Evolutionary conservation across 2,329 filamentous ascomycete species (phyloP).

Genomic region (Calonectria pauciramosa): DNA sequence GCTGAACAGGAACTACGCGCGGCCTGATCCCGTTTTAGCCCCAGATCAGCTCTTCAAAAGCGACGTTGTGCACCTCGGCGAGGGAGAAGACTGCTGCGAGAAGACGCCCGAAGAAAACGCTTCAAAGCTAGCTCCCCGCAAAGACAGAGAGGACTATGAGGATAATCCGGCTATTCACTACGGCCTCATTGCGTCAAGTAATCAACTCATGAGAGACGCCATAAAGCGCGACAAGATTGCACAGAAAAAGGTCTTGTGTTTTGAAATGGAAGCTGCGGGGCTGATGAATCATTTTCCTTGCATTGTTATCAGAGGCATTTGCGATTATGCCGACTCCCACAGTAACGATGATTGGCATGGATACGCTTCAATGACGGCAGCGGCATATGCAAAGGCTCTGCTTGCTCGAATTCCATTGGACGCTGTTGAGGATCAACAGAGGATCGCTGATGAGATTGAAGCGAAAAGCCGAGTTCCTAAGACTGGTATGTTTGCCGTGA

Average conservation of each 20-base stretch:
- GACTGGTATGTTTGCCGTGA: background rate
- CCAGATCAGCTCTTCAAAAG: background rate
- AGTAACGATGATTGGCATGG: slow-evolving; percentile 46
- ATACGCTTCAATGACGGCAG: slow-evolving; percentile 51
- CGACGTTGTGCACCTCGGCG: background rate
- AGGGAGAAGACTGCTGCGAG: background rate
- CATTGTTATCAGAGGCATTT: slow-evolving; percentile 53
- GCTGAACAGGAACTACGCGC: background rate
- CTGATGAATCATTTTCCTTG: slow-evolving; percentile 46
- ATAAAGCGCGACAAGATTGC: background rate
- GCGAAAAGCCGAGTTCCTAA: background rate
- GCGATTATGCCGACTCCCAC: slow-evolving; percentile 54
- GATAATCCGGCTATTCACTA: background rate
- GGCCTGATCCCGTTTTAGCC: background rate
- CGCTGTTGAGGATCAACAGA: background rate
- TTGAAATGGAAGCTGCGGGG: slow-evolving; percentile 38
- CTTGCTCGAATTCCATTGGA: background rate
- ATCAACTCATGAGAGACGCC: background rate
- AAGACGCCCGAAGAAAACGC: background rate
- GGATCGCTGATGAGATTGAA: background rate
- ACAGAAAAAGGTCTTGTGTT: background rate
- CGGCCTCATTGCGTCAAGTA: background rate
- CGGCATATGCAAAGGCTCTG: slow-evolving; percentile 35
- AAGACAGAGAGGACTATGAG: background rate
- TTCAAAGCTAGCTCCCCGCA: background rate